phyloP scores from a whole-genome alignment of 352 stramenopile genomes.

The Pseudoperonospora humuli region DNA sequence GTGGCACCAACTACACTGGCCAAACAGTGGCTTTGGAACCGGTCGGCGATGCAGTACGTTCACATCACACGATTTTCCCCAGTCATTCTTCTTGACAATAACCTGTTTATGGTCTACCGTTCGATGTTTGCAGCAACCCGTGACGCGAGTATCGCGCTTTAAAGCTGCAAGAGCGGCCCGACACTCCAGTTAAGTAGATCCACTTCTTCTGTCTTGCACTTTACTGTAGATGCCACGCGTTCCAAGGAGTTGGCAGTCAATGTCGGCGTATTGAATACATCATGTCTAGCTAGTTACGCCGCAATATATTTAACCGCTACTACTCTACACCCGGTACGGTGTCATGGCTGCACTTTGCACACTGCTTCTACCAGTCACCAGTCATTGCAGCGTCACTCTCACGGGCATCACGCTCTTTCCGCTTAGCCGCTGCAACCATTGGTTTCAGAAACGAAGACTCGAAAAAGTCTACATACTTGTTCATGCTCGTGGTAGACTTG shows the following conservation, averaged over 20 bases:
- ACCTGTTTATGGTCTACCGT: neutral
- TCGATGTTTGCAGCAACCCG: conserved; percentile 48
- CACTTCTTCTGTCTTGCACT: neutral
- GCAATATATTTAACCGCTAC: conserved; percentile 30
- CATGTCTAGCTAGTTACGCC: conserved; percentile 12
- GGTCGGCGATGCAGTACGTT: conserved; percentile 66
- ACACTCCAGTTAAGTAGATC: conserved; percentile 10
- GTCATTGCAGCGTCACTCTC: conserved; percentile 67
- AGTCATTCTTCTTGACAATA: neutral
- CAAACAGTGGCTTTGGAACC: conserved; percentile 63
- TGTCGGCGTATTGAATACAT: conserved; percentile 3
- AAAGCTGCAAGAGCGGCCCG: conserved; percentile 43
- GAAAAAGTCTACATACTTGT: conserved; percentile 65
- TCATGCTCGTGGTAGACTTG: conserved; percentile 50
- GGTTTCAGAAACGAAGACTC: conserved; percentile 68
- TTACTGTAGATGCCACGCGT: too few relatives aligned
- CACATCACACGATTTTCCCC: neutral
- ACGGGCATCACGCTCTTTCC: conserved; percentile 61
- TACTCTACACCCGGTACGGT: neutral
- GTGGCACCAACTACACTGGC: conserved; percentile 59
- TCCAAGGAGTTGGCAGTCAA: too few relatives aligned
- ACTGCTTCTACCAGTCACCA: conserved; percentile 60
- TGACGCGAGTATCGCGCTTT: conserved; percentile 81
- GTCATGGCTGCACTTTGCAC: conserved; percentile 6
- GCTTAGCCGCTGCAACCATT: conserved; percentile 45